Evolutionary conservation across 2,329 filamentous ascomycete species (phyloP).

Genomic region (Calonectria hongkongensis): DNA sequence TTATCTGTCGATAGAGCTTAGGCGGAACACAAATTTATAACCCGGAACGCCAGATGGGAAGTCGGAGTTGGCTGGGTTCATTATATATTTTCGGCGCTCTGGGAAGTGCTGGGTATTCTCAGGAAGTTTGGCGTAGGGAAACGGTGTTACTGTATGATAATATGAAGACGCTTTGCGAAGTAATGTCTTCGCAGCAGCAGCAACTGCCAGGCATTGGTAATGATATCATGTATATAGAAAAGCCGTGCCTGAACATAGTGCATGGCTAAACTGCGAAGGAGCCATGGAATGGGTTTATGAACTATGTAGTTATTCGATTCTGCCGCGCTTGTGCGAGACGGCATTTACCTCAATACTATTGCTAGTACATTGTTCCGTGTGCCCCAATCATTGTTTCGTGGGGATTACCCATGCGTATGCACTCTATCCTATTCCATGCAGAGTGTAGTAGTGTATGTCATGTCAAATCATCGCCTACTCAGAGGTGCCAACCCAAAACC

Average conservation of each 20-base stretch:
- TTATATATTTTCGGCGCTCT: conserved; percentile 24
- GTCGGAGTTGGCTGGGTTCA: conserved; percentile 28
- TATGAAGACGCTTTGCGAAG: conserved; percentile 34
- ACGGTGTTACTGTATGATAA: conserved; percentile 35
- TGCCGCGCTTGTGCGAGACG: conserved; percentile 25
- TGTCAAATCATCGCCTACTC: conserved; percentile 43
- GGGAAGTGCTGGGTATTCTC: conserved; percentile 24
- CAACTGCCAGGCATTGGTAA: conserved; percentile 44
- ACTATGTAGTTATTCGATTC: conserved; percentile 42
- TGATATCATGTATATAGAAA: conserved; percentile 48
- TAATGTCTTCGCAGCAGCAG: conserved; percentile 37
- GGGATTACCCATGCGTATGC: background rate
- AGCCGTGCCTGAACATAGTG: conserved; percentile 14
- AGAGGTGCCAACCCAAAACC: conserved; percentile 42
- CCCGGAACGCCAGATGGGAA: conserved; percentile 9
- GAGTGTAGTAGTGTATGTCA: conserved; percentile 14
- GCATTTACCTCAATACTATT: conserved; percentile 25
- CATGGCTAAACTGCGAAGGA: conserved; percentile 24
- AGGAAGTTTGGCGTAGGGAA: conserved; percentile 36
- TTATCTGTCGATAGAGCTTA: background rate
- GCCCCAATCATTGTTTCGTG: background rate
- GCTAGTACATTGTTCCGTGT: background rate
- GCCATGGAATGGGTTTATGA: conserved; percentile 34
- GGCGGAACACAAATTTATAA: conserved; percentile 22
- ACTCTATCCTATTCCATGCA: conserved; percentile 8